A percentile compares a stretch with the other conserved stretches of the same genome.
Conservation (phyloP, 192 early-diverging fungal species). For the Lobosporangium transversale region DNA sequence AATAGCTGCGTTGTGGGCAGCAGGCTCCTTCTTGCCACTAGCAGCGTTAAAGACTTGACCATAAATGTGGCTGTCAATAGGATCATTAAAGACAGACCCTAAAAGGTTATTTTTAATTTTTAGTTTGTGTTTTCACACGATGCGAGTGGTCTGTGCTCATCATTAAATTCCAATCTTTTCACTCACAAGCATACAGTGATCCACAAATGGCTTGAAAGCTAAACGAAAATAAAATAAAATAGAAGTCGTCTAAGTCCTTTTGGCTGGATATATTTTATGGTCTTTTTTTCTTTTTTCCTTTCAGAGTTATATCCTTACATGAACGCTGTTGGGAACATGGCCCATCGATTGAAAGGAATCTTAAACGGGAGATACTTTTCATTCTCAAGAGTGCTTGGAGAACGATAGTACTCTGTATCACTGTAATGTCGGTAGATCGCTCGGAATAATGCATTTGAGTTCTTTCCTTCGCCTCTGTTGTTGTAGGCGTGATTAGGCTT, state of each 20-base stretch:
- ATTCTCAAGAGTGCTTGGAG: constrained; percentile 29
- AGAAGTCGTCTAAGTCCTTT: neutral
- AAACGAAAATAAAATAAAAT: neutral
- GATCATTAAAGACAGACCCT: constrained; percentile 72
- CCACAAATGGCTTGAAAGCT: constrained; percentile 68
- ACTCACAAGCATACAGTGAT: constrained; percentile 69
- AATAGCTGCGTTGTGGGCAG: constrained; percentile 58
- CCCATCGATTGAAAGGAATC: constrained; percentile 66
- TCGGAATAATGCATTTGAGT: constrained; percentile 11
- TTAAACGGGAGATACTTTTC: constrained; percentile 37
- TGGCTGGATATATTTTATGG: neutral
- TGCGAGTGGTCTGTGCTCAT: too few relatives aligned
- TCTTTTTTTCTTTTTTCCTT: too few relatives aligned
- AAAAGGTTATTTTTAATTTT: too few relatives aligned
- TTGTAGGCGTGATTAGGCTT: neutral
- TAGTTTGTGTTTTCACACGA: too few relatives aligned
- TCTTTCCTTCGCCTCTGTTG: neutral
- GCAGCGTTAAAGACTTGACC: constrained; percentile 27
- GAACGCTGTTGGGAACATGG: constrained; percentile 66
- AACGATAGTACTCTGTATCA: constrained; percentile 39
- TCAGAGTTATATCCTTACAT: too few relatives aligned
- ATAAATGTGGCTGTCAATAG: constrained; percentile 61
- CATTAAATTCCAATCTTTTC: too few relatives aligned
- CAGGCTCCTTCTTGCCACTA: constrained; percentile 43
- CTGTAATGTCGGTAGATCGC: constrained; percentile 37